Evolutionary conservation across 805 yeast genomes (phyloP).

Genomic region (Yamadazyma ubonensis): DNA sequence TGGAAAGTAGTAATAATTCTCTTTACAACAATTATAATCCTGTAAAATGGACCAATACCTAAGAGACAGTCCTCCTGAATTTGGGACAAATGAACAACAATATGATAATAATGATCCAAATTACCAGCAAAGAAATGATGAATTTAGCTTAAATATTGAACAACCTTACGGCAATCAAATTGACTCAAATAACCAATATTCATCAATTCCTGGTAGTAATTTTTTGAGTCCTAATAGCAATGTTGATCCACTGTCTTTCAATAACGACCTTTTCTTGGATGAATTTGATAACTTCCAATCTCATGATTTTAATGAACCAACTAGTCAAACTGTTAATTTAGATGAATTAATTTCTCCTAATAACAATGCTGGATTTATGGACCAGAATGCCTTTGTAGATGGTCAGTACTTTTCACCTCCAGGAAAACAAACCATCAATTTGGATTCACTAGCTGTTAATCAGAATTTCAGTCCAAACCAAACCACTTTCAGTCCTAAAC

Average conservation of each 20-base stretch:
- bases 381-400: constrained; percentile 23
- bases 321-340: constrained; percentile 24
- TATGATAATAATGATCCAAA: constrained; percentile 5
- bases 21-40: not conserved
- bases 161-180: constrained; percentile 12
- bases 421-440: constrained; percentile 18
- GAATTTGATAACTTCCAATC: constrained; percentile 21
- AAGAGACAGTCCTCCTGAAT: constrained; percentile 33
- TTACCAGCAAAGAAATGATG: constrained; percentile 1
- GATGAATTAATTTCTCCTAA: constrained; percentile 41
- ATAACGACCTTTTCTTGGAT: constrained; percentile 33
- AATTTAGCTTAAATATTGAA: constrained; percentile 17
- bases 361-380: constrained; percentile 10
- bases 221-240: constrained; percentile 15
- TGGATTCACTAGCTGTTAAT: constrained; percentile 26
- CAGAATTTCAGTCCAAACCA: constrained; percentile 12
- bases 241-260: constrained; percentile 10
- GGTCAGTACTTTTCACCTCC: constrained; percentile 45
- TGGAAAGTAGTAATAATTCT: not conserved
- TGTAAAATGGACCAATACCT: constrained; percentile 29
- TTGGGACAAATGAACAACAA: too few relatives aligned
- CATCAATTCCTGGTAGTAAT: constrained; percentile 16
- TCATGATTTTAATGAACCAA: constrained; percentile 13
- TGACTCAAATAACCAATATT: constrained; percentile 10
- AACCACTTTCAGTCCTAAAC: constrained; percentile 30